phyloP scores from a whole-genome alignment of 2,329 filamentous ascomycete genomes.

The Simplicillium sp. region DNA sequence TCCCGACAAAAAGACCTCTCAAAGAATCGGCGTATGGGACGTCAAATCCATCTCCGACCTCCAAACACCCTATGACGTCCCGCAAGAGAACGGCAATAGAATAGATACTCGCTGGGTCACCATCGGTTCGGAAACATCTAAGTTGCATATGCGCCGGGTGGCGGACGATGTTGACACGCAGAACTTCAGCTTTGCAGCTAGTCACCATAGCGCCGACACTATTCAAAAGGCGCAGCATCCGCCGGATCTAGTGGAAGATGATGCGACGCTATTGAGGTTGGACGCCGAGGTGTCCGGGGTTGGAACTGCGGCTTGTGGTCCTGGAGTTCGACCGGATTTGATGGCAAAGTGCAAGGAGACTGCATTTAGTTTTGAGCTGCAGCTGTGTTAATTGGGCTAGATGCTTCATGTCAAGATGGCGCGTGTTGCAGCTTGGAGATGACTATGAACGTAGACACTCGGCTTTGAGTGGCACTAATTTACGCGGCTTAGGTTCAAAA shows the following conservation, averaged over 20 bases:
- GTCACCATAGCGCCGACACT: constrained; percentile 39
- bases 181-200: constrained; percentile 43
- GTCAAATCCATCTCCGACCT: constrained; percentile 34
- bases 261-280: constrained; percentile 32
- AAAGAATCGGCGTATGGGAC: constrained; percentile 40
- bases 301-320: constrained; percentile 38
- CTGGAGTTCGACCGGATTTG: constrained; percentile 34
- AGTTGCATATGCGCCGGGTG: constrained; percentile 12
- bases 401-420: no score
- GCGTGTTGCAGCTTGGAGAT: no score
- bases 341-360: constrained; percentile 29
- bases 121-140: constrained; percentile 14
- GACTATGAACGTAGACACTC: no score
- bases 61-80: constrained; percentile 52
- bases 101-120: constrained; percentile 50
- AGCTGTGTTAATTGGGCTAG: constrained; percentile 12
- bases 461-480: no score
- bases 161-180: constrained; percentile 9
- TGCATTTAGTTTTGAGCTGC: constrained; percentile 31
- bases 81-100: constrained; percentile 59
- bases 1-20: constrained; percentile 49
- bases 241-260: constrained; percentile 45
- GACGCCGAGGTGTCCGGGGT: constrained; percentile 38
- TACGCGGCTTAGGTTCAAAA: no score
- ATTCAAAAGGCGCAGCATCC: constrained; percentile 54